These are phyloP conservation scores for Exidia glandulosa DNA, from an alignment of 768 basidiomycete genomes.

Conservation along the genomic window DNA sequence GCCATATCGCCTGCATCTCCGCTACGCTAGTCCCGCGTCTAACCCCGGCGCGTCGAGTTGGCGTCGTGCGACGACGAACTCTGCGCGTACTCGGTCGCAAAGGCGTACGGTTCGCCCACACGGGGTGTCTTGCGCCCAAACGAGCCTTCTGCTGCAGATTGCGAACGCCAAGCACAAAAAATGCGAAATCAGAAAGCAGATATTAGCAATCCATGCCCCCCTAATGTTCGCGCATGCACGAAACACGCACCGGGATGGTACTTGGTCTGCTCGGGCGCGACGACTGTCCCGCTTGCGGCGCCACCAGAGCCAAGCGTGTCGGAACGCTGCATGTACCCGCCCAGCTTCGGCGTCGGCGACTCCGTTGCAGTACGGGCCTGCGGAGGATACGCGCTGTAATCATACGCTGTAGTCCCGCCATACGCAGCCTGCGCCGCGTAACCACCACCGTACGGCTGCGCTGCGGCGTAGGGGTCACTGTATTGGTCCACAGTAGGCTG, in stretches of 20 bases:
- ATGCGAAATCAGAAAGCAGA: not conserved
- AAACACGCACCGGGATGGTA: slow-evolving; percentile 37
- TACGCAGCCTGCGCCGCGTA: too few relatives aligned
- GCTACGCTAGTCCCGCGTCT: not conserved
- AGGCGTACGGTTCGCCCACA: not conserved
- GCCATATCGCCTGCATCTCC: not conserved
- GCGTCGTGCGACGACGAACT: not conserved
- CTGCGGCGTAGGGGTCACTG: not conserved
- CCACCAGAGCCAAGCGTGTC: not conserved
- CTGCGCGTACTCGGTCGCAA: not conserved
- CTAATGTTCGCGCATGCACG: not conserved
- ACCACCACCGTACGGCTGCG: not conserved
- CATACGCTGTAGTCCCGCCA: not conserved
- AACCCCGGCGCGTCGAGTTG: not conserved
- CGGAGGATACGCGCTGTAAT: not conserved
- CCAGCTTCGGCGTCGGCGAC: not conserved
- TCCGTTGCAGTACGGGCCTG: not conserved
- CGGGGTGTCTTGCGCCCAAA: slow-evolving; percentile 12
- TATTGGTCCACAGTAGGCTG: not conserved
- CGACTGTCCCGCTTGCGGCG: slow-evolving; percentile 18
- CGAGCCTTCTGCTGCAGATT: slow-evolving; percentile 8
- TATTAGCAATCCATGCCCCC: not conserved
- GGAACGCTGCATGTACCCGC: not conserved
- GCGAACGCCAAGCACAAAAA: not conserved
- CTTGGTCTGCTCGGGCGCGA: slow-evolving; percentile 28